Percentiles rank a stretch among this genome's conserved stretches.
These are phyloP conservation scores for Fusarium sulawesiense DNA, from an alignment of 2,329 filamentous ascomycete genomes.

Conservation along the genomic window DNA sequence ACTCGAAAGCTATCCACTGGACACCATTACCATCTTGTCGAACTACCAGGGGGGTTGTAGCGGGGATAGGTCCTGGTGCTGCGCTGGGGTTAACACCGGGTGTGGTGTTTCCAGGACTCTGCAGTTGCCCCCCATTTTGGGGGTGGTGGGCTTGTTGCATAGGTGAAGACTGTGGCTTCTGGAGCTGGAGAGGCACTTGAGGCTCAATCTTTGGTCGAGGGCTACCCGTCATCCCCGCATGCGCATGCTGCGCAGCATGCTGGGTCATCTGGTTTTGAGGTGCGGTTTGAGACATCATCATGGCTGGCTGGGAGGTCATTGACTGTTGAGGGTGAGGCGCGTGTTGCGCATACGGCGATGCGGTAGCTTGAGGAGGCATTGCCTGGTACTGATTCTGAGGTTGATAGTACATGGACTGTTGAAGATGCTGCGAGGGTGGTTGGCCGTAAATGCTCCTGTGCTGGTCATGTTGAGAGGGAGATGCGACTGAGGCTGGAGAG, in stretches of 20 bases:
- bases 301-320: conserved; percentile 72
- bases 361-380: conserved; percentile 71
- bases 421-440: conserved; percentile 80
- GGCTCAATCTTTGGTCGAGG: conserved; percentile 73
- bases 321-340: conserved; percentile 62
- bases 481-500: conserved; percentile 92
- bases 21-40: conserved; percentile 96
- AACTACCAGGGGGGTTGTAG: conserved; percentile 93
- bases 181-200: conserved; percentile 70
- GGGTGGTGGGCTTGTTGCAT: conserved; percentile 54
- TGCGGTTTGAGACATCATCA: conserved; percentile 73
- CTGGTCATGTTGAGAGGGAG: conserved; percentile 88
- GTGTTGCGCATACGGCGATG: conserved; percentile 72
- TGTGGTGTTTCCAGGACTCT: conserved; percentile 52
- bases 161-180: conserved; percentile 63
- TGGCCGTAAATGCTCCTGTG: conserved; percentile 89
- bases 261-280: conserved; percentile 69
- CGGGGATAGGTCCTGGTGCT: conserved; percentile 94
- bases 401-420: conserved; percentile 82
- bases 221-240: conserved; percentile 68
- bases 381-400: conserved; percentile 72
- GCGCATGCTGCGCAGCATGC: conserved; percentile 68
- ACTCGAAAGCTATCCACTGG: conserved; percentile 99
- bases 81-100: conserved; percentile 84
- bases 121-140: conserved; percentile 54